Conservation (phyloP, 345 rosid species). For the Laguncularia racemosa region DNA sequence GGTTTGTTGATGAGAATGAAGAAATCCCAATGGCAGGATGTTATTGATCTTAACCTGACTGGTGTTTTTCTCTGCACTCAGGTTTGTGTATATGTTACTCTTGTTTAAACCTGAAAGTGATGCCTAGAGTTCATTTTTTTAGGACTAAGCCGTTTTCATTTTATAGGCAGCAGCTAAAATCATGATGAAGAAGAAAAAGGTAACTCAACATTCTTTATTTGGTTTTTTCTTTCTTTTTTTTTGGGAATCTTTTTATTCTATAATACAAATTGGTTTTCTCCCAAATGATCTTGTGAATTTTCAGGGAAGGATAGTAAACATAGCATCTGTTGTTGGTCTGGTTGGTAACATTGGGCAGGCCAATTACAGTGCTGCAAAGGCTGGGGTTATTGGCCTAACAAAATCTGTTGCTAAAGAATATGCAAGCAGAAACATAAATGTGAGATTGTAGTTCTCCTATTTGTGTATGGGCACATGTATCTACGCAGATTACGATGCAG, state of each 20-base stretch:
- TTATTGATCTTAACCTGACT: slow-evolving; percentile 87
- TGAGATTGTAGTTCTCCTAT: slow-evolving; percentile 14
- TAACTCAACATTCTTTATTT: slow-evolving; percentile 13
- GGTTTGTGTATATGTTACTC: slow-evolving; percentile 33
- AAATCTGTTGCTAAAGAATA: slow-evolving; percentile 85
- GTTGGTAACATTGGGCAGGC: slow-evolving; percentile 95
- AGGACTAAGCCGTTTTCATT: slow-evolving; percentile 9
- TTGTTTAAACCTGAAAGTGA: slow-evolving; percentile 6
- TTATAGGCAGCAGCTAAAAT: slow-evolving; percentile 92
- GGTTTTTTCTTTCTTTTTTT: too few species aligned
- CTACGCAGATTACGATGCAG: not conserved
- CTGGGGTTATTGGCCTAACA: slow-evolving; percentile 90
- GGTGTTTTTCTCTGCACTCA: slow-evolving; percentile 94
- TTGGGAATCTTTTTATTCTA: not conserved
- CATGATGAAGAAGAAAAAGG: slow-evolving; percentile 94
- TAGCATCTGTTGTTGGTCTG: slow-evolving; percentile 92
- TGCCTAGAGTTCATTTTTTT: slow-evolving; percentile 11
- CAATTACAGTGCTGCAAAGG: slow-evolving; percentile 97
- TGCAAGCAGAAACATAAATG: slow-evolving; percentile 87
- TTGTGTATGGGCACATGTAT: too few species aligned
- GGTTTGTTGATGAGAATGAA: slow-evolving; percentile 92
- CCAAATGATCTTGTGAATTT: not conserved
- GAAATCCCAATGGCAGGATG: slow-evolving; percentile 89
- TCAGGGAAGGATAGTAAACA: slow-evolving; percentile 85
- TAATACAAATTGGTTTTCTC: not conserved